Percentiles rank a stretch among this genome's conserved stretches.
phyloP scores from a whole-genome alignment of 805 yeast genomes.

The Candida fluviatilis region DNA sequence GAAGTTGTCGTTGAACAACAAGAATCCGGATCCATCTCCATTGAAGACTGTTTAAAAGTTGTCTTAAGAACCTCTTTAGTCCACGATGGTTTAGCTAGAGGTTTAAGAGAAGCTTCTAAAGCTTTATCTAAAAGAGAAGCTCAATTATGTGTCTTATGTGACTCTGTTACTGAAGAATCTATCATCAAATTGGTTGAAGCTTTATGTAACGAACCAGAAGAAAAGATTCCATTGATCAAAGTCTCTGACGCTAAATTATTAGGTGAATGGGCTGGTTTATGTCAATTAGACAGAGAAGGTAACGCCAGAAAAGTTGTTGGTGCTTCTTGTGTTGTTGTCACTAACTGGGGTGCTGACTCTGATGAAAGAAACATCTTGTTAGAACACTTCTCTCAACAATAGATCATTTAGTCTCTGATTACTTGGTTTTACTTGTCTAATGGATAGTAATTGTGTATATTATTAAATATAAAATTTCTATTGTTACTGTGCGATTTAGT shows the following conservation, averaged over 20 bases:
- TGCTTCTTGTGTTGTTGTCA: constrained; percentile 98
- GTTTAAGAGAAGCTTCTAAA: constrained; percentile 99
- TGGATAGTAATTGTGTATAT: not conserved
- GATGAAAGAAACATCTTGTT: constrained; percentile 94
- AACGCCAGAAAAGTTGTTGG: constrained; percentile 99
- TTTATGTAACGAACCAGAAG: constrained; percentile 96
- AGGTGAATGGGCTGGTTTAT: constrained; percentile 99
- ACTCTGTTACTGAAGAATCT: constrained; percentile 96
- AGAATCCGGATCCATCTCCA: constrained; percentile 86
- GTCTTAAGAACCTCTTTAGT: constrained; percentile 97
- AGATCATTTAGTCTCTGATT: constrained; percentile 28
- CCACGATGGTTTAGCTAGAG: constrained; percentile 99
- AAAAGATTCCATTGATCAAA: constrained; percentile 96
- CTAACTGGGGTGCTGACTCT: constrained; percentile 99
- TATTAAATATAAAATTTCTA: not conserved
- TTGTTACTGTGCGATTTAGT: too few species aligned
- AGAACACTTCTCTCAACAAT: constrained; percentile 92
- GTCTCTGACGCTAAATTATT: constrained; percentile 99
- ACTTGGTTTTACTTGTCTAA: not conserved
- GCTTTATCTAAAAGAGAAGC: constrained; percentile 98
- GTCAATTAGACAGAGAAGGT: constrained; percentile 99
- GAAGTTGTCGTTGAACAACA: constrained; percentile 82
- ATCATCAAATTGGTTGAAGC: constrained; percentile 98
- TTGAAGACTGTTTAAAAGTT: constrained; percentile 97
- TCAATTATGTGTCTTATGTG: constrained; percentile 94